phyloP scores from a whole-genome alignment of 768 basidiomycete species.

The Chalciporus sphaerocephalus region DNA sequence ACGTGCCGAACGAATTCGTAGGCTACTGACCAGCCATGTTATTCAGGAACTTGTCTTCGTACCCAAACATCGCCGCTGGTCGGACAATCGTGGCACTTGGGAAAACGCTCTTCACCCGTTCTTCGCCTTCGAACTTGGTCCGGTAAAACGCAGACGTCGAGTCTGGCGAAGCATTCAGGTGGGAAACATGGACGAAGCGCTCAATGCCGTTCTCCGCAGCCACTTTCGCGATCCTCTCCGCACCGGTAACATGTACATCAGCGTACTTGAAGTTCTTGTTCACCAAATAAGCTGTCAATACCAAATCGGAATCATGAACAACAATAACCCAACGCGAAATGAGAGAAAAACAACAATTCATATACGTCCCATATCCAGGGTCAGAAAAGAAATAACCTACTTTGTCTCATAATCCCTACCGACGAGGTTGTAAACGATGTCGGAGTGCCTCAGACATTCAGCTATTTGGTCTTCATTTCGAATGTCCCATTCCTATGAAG shows the following conservation, averaged over 20 bases:
- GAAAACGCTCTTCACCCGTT: slow-evolving; percentile 77
- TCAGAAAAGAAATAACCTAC: slow-evolving; percentile 41
- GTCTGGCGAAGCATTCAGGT: slow-evolving; percentile 79
- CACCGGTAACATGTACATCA: slow-evolving; percentile 78
- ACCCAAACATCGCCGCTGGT: slow-evolving; percentile 84
- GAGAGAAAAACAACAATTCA: slow-evolving; percentile 8
- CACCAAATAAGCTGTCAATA: slow-evolving; percentile 2
- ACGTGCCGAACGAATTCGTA: slow-evolving; percentile 1
- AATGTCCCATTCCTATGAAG: slow-evolving; percentile 87
- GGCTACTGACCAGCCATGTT: slow-evolving; percentile 77
- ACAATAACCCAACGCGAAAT: not conserved
- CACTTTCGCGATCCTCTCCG: slow-evolving; percentile 81
- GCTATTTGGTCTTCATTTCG: slow-evolving; percentile 86
- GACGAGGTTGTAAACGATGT: slow-evolving; percentile 94
- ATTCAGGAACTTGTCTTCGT: slow-evolving; percentile 91
- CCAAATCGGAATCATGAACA: not conserved
- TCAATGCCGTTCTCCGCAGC: slow-evolving; percentile 73
- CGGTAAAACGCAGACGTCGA: slow-evolving; percentile 83
- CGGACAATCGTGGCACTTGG: slow-evolving; percentile 84
- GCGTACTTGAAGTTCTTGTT: slow-evolving; percentile 82
- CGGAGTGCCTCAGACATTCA: slow-evolving; percentile 91
- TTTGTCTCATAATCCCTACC: slow-evolving; percentile 95
- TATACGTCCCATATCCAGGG: slow-evolving; percentile 10
- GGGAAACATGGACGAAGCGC: slow-evolving; percentile 90
- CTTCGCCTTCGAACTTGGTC: slow-evolving; percentile 87